These are phyloP conservation scores for Leptomonas pyrrhocoris DNA, from an alignment of 208 protist species.

Conservation along the genomic window DNA sequence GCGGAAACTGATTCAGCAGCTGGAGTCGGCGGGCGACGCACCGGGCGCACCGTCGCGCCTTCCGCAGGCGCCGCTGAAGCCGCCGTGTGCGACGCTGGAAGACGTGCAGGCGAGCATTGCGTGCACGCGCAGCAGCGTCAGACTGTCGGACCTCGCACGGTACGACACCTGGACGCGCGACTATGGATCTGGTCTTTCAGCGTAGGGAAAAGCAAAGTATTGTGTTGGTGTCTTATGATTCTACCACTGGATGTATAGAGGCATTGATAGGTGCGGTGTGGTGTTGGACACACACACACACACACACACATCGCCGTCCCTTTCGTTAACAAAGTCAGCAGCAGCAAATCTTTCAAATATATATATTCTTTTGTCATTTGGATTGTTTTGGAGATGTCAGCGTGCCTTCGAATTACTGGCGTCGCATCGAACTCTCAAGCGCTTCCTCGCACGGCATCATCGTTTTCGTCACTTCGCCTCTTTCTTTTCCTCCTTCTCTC, in stretches of 20 bases:
- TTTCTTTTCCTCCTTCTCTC: neutral
- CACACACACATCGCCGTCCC: too few relatives aligned
- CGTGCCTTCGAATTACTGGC: too few relatives aligned
- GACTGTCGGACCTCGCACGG: conserved; percentile 56
- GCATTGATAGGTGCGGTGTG: too few relatives aligned
- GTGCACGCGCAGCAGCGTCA: conserved; percentile 81
- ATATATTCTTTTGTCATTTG: too few relatives aligned
- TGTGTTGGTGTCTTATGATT: neutral
- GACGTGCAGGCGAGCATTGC: conserved; percentile 84
- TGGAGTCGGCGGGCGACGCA: conserved; percentile 48
- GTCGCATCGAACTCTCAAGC: too few relatives aligned
- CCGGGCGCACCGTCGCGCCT: conserved; percentile 26
- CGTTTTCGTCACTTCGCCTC: too few relatives aligned
- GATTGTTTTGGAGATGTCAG: too few relatives aligned
- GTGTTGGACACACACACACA: too few relatives aligned
- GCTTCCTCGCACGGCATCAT: too few relatives aligned
- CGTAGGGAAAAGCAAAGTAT: conserved; percentile 29
- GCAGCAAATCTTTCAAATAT: too few relatives aligned
- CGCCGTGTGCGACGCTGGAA: conserved; percentile 61
- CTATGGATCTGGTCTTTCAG: conserved; percentile 84
- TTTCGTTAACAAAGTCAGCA: too few relatives aligned
- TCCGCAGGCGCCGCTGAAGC: conserved; percentile 33
- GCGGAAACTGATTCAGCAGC: conserved; percentile 83
- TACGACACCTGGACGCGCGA: conserved; percentile 75
- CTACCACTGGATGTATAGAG: too few relatives aligned